These are phyloP conservation scores for Stenocarpella maydis DNA, from an alignment of 2,329 filamentous ascomycete species.

Conservation along the genomic window DNA sequence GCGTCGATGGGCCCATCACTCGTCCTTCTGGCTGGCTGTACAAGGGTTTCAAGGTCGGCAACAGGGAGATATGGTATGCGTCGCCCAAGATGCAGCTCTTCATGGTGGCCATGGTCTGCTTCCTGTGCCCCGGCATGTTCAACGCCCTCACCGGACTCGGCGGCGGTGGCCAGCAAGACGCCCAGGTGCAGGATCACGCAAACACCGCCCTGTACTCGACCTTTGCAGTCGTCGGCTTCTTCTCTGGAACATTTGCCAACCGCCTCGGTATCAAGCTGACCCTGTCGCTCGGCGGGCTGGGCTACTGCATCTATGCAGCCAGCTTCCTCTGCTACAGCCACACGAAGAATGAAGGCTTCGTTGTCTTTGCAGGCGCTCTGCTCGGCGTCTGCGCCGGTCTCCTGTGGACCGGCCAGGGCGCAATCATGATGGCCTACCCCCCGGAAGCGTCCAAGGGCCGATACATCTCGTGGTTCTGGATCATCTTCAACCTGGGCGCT, in stretches of 20 bases:
- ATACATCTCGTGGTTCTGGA: slow-evolving; percentile 93
- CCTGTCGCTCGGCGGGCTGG: slow-evolving; percentile 75
- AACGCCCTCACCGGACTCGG: slow-evolving; percentile 70
- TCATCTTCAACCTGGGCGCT: slow-evolving; percentile 91
- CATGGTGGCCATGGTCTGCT: slow-evolving; percentile 75
- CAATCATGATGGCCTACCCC: slow-evolving; percentile 92
- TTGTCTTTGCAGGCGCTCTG: slow-evolving; percentile 78
- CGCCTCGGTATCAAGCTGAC: slow-evolving; percentile 74
- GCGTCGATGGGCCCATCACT: slow-evolving; percentile 23
- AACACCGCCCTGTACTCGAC: slow-evolving; percentile 57
- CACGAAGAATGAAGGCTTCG: slow-evolving; percentile 72
- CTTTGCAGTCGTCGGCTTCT: slow-evolving; percentile 69
- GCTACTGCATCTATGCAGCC: slow-evolving; percentile 78
- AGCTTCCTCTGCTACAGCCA: slow-evolving; percentile 77
- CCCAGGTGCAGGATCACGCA: slow-evolving; percentile 66
- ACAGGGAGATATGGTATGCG: slow-evolving; percentile 70
- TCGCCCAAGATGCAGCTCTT: slow-evolving; percentile 76
- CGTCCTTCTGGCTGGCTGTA: slow-evolving; percentile 73
- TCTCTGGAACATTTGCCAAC: slow-evolving; percentile 82
- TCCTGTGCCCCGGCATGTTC: slow-evolving; percentile 73
- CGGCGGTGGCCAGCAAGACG: slow-evolving; percentile 64
- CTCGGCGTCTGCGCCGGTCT: slow-evolving; percentile 82
- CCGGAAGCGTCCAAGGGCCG: slow-evolving; percentile 82
- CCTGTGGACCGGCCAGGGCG: slow-evolving; percentile 83
- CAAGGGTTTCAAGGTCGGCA: slow-evolving; percentile 63